Evolutionary conservation across 2,329 filamentous ascomycete species (phyloP).

Genomic region (Arthrobotrys megalospora): DNA sequence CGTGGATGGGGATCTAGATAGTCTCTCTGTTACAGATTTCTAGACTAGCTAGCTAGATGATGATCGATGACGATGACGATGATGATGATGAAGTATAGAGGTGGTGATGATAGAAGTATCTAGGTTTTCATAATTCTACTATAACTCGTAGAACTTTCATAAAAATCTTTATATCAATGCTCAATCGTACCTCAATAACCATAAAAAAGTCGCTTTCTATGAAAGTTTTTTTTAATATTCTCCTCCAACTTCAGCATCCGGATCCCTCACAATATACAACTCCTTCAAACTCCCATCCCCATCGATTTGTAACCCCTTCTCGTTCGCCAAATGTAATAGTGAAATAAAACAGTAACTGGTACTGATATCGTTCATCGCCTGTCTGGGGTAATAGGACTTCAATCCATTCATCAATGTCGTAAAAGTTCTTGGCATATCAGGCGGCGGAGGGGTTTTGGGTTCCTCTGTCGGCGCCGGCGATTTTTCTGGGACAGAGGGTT

Average conservation of each 20-base stretch:
- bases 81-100: neutral
- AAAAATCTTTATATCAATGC: neutral
- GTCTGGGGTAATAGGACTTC: conserved; percentile 86
- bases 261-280: conserved; percentile 70
- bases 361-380: conserved; percentile 92
- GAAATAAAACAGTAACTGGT: conserved; percentile 96
- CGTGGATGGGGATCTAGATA: conserved; percentile 5
- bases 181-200: neutral
- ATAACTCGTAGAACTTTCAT: conserved; percentile 1
- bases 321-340: conserved; percentile 89
- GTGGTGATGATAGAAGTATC: neutral
- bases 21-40: neutral
- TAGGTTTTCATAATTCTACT: conserved; percentile 4
- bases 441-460: conserved; percentile 65
- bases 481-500: conserved; percentile 49
- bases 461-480: conserved; percentile 66
- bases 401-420: conserved; percentile 92
- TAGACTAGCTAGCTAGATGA: conserved; percentile 9
- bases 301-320: conserved; percentile 86
- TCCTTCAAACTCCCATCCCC: conserved; percentile 71
- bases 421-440: conserved; percentile 74
- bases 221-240: conserved; percentile 38
- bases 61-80: neutral
- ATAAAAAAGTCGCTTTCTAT: neutral
- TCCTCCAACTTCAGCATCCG: conserved; percentile 67